phyloP scores from a whole-genome alignment of 2,329 filamentous ascomycete species.

The Colletotrichum sp. region DNA sequence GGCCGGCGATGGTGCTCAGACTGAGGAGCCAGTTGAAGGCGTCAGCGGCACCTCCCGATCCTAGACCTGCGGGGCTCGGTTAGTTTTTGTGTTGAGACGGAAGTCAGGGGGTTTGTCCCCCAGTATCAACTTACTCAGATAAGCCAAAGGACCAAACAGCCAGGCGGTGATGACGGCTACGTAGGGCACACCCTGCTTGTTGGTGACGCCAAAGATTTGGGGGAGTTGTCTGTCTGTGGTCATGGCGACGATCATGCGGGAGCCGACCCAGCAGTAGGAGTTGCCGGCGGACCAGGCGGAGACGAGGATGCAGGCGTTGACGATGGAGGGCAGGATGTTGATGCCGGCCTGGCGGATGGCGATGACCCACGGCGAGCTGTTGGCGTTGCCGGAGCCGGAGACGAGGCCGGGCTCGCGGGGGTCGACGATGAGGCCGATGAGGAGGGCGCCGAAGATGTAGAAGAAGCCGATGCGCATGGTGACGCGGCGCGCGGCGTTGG shows the following conservation, averaged over 20 bases:
- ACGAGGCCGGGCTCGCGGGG: slow-evolving; percentile 44
- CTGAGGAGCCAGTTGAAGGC: slow-evolving; percentile 54
- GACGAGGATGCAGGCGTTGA: slow-evolving; percentile 53
- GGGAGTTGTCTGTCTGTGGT: slow-evolving; percentile 27
- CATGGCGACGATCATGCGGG: slow-evolving; percentile 45
- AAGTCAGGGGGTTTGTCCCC: slow-evolving; percentile 49
- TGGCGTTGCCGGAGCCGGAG: slow-evolving; percentile 34
- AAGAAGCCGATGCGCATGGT: slow-evolving; percentile 50
- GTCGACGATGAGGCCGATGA: slow-evolving; percentile 48
- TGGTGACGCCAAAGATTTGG: slow-evolving; percentile 41
- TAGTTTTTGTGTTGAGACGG: slow-evolving; percentile 47
- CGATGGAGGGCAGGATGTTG: slow-evolving; percentile 45
- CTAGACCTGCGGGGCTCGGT: slow-evolving; percentile 47
- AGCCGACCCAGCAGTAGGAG: slow-evolving; percentile 46
- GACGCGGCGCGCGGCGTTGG: slow-evolving; percentile 48
- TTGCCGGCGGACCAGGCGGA: slow-evolving; percentile 49
- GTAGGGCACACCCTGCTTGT: slow-evolving; percentile 46
- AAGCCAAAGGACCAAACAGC: slow-evolving; percentile 44
- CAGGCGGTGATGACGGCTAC: slow-evolving; percentile 40
- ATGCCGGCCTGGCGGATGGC: slow-evolving; percentile 45
- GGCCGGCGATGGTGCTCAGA: slow-evolving; percentile 47
- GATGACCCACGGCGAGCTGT: slow-evolving; percentile 50
- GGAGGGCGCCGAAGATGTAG: slow-evolving; percentile 47
- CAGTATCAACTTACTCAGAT: slow-evolving; percentile 39
- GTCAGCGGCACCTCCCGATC: slow-evolving; percentile 46